These are phyloP conservation scores for Coprinopsis marcescibilis DNA, from an alignment of 768 basidiomycete genomes.

Conservation along the genomic window DNA sequence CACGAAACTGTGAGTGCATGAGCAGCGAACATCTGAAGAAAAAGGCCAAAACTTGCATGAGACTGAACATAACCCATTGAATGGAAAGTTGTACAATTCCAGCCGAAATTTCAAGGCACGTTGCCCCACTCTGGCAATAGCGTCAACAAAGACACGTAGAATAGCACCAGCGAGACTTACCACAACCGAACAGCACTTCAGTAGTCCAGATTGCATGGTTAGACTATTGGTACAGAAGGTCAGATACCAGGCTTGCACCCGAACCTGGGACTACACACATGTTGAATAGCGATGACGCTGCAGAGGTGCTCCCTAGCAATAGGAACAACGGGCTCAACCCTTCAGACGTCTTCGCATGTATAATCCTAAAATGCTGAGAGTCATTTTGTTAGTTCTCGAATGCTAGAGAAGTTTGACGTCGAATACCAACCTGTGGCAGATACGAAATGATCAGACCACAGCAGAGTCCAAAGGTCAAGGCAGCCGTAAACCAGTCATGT, in stretches of 20 bases:
- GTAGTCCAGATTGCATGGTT: constrained; percentile 76
- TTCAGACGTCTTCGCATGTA: constrained; percentile 69
- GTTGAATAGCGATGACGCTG: constrained; percentile 80
- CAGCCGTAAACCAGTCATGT: constrained; percentile 67
- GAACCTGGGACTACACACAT: constrained; percentile 42
- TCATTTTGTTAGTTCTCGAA: constrained; percentile 1
- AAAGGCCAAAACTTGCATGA: constrained; percentile 55
- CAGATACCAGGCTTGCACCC: background rate
- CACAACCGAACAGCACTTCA: constrained; percentile 74
- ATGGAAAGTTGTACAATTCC: constrained; percentile 78
- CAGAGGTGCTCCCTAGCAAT: constrained; percentile 80
- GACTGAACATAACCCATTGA: constrained; percentile 80
- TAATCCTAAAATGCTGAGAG: constrained; percentile 76
- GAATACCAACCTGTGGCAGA: constrained; percentile 61
- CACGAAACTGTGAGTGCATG: constrained; percentile 56
- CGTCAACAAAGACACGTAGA: background rate
- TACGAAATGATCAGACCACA: constrained; percentile 78
- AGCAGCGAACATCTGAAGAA: background rate
- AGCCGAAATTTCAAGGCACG: constrained; percentile 73
- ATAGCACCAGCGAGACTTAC: constrained; percentile 38
- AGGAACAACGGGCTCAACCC: constrained; percentile 93
- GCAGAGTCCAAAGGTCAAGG: constrained; percentile 59
- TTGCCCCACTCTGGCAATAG: constrained; percentile 50
- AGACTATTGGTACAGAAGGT: constrained; percentile 42
- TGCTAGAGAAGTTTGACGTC: background rate